These are phyloP conservation scores for Cutaneotrichosporon sp. DNA, from an alignment of 1,284 basidiomycete genomes.

Conservation along the genomic window DNA sequence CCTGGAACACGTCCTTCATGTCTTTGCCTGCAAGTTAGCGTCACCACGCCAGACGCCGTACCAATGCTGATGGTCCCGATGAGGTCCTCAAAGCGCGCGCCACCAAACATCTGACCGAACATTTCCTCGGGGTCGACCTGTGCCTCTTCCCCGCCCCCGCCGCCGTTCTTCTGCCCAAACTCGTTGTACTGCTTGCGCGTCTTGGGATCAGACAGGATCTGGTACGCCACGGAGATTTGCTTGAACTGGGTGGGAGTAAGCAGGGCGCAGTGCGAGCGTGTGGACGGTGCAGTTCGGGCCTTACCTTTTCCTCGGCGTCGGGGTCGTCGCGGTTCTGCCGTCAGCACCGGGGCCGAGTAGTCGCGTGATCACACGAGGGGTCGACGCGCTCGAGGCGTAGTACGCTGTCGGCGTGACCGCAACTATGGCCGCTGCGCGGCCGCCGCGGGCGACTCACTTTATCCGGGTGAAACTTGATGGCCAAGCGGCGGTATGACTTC, in stretches of 20 bases:
- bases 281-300: slow-evolving; percentile 5
- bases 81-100: slow-evolving; percentile 51
- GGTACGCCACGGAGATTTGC: slow-evolving; percentile 77
- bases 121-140: slow-evolving; percentile 72
- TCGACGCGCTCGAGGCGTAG: too few species aligned
- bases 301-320: slow-evolving; percentile 71
- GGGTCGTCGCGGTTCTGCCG: slow-evolving; percentile 84
- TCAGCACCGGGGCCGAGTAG: not conserved
- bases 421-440: too few species aligned
- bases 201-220: slow-evolving; percentile 75
- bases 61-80: slow-evolving; percentile 52
- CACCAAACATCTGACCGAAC: slow-evolving; percentile 83
- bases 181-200: slow-evolving; percentile 92
- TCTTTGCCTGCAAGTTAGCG: slow-evolving; percentile 64
- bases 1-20: slow-evolving; percentile 96
- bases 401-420: too few species aligned
- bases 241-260: slow-evolving; percentile 57
- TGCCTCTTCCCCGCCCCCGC: slow-evolving; percentile 35
- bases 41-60: not conserved
- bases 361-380: too few species aligned
- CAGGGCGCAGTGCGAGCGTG: not conserved
- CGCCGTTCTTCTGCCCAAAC: slow-evolving; percentile 52
- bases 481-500: slow-evolving; percentile 89
- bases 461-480: slow-evolving; percentile 69
- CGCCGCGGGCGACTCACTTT: slow-evolving; percentile 29